Base-by-base conservation (phyloP, 106 monocot species). In the Platanthera guangdongensis region DNA sequence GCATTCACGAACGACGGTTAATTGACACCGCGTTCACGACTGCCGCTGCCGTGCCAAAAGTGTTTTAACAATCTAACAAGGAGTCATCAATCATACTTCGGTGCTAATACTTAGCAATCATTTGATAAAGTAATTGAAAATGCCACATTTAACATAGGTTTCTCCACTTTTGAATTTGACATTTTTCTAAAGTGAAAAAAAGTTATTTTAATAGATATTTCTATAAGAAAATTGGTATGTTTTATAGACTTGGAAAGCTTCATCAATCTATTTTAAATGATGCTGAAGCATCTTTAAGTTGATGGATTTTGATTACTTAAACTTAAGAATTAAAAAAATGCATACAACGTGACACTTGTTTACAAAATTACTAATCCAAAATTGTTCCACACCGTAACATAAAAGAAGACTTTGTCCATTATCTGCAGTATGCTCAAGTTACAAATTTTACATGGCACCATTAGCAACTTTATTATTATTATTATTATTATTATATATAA, bases 211-310 rank as follows among this genome's bases (percentile, higher is more conserved):
- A 64, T 28, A 10, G 21, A 64, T 30, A 22, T 64, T 25, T 64
- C 25, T 25, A 28, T 64, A 28, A 8, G 64, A 64, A 25, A 64
- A 25, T 64, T 64, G 9, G 30, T 2, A 39, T 39, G 39, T 39
- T 2, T 39, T 39, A 39, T 39, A 39, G 39, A 39, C 39, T 39
- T 39, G 39, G 39, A 39, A 39, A 39, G 39, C 39, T 65, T 65
- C 65, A 65, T 65, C 25, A 65, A 65, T 30, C 25, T 65, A 65
- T 65, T 30, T 65, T 32, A 30, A 65, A 65, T 65, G 11, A 65
- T 32, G 32, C 65, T 65, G 32, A 30, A 65, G 11, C 32, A 65
- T 32, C 10, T 65, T 32, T 25, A 9, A 65, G 25, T 32, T 65
- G 32, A 30, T 21, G 59, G 19, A 60, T 21, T 19, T 60, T 9